phyloP scores from a whole-genome alignment of 2,329 filamentous ascomycete genomes.

The Gaeumannomyces tritici region DNA sequence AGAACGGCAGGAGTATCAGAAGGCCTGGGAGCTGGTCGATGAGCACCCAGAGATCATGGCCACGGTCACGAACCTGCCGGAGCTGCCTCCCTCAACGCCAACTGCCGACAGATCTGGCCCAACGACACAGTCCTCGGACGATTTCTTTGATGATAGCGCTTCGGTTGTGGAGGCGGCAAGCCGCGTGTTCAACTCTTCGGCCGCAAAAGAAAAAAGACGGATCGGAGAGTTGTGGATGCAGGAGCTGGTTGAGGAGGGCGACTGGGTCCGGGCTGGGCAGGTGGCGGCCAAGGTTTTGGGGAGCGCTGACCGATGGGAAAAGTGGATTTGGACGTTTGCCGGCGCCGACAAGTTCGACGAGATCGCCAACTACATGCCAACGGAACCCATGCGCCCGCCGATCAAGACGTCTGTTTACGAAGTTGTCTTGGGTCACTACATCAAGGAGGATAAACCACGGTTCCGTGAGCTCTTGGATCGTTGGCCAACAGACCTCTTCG shows the following conservation, averaged over 20 bases:
- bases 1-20: conserved; percentile 69
- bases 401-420: conserved; percentile 80
- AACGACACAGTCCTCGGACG: conserved; percentile 30
- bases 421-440: conserved; percentile 80
- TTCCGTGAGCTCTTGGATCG: conserved; percentile 71
- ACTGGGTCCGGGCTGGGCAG: conserved; percentile 72
- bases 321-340: conserved; percentile 90
- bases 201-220: conserved; percentile 78
- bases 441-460: conserved; percentile 63
- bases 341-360: conserved; percentile 81
- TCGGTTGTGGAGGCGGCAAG: conserved; percentile 54
- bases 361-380: conserved; percentile 76
- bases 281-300: conserved; percentile 76
- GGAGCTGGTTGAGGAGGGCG: conserved; percentile 62
- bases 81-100: conserved; percentile 27
- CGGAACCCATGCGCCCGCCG: conserved; percentile 64
- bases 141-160: conserved; percentile 62
- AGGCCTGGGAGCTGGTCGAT: conserved; percentile 83
- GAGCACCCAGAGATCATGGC: conserved; percentile 69
- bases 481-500: conserved; percentile 80
- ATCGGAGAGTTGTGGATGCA: conserved; percentile 93
- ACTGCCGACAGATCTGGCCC: conserved; percentile 27
- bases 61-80: conserved; percentile 27
- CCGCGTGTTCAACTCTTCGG: conserved; percentile 49
- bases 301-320: conserved; percentile 78